phyloP scores from a whole-genome alignment of 495 filamentous ascomycete genomes.

The Paragyromitra xinjiangensis region DNA sequence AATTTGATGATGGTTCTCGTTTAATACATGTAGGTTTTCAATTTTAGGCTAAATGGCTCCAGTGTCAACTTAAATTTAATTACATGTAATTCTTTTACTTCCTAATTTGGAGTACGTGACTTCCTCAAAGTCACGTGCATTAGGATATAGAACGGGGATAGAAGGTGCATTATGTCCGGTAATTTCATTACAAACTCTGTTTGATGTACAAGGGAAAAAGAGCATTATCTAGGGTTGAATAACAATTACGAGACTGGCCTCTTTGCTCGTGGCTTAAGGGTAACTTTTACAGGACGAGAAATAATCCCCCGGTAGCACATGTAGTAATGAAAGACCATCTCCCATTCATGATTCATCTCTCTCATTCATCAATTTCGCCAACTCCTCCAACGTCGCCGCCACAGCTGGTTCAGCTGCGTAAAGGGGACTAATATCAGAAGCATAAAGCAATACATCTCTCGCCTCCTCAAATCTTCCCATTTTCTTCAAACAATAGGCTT shows the following conservation, averaged over 20 bases:
- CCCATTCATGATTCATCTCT: neutral
- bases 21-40: neutral
- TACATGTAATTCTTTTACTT: neutral
- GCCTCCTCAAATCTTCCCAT: slow-evolving; percentile 87
- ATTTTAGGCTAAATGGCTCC: neutral
- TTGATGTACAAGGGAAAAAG: neutral
- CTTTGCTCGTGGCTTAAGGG: neutral
- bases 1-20: neutral
- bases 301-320: neutral
- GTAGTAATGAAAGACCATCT: neutral
- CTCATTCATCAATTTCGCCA: neutral
- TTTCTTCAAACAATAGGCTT: slow-evolving; percentile 79
- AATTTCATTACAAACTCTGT: neutral
- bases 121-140: neutral
- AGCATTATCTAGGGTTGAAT: neutral
- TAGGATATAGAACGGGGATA: neutral
- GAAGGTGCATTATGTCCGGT: neutral
- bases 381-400: neutral
- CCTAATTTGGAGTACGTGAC: neutral
- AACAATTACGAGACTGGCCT: neutral
- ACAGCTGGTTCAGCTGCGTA: neutral
- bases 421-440: slow-evolving; percentile 71
- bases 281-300: neutral
- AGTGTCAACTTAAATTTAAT: neutral
- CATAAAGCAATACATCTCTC: slow-evolving; percentile 71